phyloP scores from a whole-genome alignment of 768 basidiomycete species.

The Lactarius psammicola region DNA sequence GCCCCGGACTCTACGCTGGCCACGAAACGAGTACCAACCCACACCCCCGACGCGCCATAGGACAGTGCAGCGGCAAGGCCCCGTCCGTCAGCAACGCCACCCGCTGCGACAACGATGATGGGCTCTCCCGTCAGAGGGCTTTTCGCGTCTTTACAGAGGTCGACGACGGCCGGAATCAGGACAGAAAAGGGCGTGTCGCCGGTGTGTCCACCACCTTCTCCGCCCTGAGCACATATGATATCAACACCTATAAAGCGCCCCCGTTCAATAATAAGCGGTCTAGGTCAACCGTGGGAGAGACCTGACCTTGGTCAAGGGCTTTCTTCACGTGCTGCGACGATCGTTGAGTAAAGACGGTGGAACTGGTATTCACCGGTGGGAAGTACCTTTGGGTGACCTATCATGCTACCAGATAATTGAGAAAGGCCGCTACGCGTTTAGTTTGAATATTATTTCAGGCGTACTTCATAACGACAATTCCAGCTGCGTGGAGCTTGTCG shows the following conservation, averaged over 20 bases:
- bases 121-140: slow-evolving; percentile 79
- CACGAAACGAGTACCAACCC: slow-evolving; percentile 88
- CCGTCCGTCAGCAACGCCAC: slow-evolving; percentile 80
- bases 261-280: not conserved
- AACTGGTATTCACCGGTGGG: not conserved
- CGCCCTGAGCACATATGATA: slow-evolving; percentile 85
- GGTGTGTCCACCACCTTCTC: slow-evolving; percentile 88
- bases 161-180: slow-evolving; percentile 79
- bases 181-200: slow-evolving; percentile 80
- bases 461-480: slow-evolving; percentile 84
- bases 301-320: slow-evolving; percentile 65
- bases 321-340: slow-evolving; percentile 60
- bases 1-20: slow-evolving; percentile 80
- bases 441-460: slow-evolving; percentile 32
- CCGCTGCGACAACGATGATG: slow-evolving; percentile 77
- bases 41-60: slow-evolving; percentile 80
- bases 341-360: slow-evolving; percentile 1
- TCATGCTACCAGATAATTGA: slow-evolving; percentile 49
- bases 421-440: not conserved
- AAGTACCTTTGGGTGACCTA: slow-evolving; percentile 78
- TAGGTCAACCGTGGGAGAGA: not conserved
- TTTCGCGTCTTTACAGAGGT: slow-evolving; percentile 63
- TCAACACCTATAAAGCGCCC: slow-evolving; percentile 59
- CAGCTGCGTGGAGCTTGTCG: slow-evolving; percentile 74
- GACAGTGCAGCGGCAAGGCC: slow-evolving; percentile 74